These are phyloP conservation scores for Diaporthe batatas DNA, from an alignment of 2,329 filamentous ascomycete species.

Conservation along the genomic window DNA sequence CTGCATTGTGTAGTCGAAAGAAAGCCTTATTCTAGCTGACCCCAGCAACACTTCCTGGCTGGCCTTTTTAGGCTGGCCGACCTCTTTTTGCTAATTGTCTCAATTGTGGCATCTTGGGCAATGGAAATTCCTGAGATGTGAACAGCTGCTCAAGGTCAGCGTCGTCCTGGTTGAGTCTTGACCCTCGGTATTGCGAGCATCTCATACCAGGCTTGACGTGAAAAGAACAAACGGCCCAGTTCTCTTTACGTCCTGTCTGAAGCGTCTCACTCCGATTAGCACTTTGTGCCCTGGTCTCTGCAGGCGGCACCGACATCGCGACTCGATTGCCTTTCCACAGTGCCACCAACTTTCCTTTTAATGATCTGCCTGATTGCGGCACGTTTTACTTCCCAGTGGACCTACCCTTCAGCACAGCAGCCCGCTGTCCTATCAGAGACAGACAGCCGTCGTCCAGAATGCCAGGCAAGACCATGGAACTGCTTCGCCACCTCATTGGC, in stretches of 20 bases:
- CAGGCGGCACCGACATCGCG: too few relatives aligned
- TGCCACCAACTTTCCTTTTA: not conserved
- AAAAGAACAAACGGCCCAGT: not conserved
- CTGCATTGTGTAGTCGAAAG: not conserved
- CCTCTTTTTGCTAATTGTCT: not conserved
- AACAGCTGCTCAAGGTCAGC: not conserved
- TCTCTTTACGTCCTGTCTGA: not conserved
- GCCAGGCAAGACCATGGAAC: not conserved
- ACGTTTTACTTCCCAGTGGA: not conserved
- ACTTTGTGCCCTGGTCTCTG: not conserved
- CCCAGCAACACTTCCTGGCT: not conserved
- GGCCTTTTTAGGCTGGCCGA: not conserved
- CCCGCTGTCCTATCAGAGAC: not conserved
- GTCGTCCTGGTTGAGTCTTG: not conserved
- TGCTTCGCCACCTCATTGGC: conserved; percentile 2
- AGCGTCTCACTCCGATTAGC: too few relatives aligned
- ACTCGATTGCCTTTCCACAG: not conserved
- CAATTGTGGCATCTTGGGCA: not conserved
- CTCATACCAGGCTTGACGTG: not conserved
- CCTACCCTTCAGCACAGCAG: not conserved
- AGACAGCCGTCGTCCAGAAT: not conserved
- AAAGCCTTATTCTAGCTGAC: not conserved
- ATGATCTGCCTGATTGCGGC: not conserved
- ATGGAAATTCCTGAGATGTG: not conserved
- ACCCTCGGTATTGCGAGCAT: not conserved